A percentile compares a stretch with the other conserved stretches of the same genome.
Conservation (phyloP, 2,329 filamentous ascomycete species). For the Penicillium aurantiogriseum region DNA sequence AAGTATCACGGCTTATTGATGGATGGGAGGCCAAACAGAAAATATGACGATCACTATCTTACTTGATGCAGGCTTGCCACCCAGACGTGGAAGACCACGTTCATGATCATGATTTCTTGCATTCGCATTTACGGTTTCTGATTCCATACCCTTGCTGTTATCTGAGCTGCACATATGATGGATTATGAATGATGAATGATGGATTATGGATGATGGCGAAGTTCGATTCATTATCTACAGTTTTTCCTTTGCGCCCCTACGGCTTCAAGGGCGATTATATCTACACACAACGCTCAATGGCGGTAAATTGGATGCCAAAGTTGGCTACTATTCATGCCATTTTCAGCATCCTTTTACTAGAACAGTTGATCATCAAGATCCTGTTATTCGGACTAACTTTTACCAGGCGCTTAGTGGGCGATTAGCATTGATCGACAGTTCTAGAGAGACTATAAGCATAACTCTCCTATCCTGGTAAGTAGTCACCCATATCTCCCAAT, state of each 20-base stretch:
- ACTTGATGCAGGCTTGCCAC: not conserved
- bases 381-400: not conserved
- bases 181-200: not conserved
- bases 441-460: not conserved
- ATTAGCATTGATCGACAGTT: too few relatives aligned
- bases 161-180: not conserved
- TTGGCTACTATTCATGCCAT: not conserved
- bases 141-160: not conserved
- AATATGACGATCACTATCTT: not conserved
- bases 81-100: not conserved
- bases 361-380: not conserved
- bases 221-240: not conserved
- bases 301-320: not conserved
- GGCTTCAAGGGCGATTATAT: not conserved
- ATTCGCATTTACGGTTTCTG: not conserved
- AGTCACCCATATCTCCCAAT: not conserved
- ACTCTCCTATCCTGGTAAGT: not conserved
- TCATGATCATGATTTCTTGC: not conserved
- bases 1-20: constrained; percentile 39
- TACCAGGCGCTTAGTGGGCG: not conserved
- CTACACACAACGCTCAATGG: not conserved
- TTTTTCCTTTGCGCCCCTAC: not conserved
- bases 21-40: constrained; percentile 22
- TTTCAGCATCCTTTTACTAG: not conserved
- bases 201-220: not conserved